phyloP scores from a whole-genome alignment of 257 asterid genomes.

The Solanum verrucosum region DNA sequence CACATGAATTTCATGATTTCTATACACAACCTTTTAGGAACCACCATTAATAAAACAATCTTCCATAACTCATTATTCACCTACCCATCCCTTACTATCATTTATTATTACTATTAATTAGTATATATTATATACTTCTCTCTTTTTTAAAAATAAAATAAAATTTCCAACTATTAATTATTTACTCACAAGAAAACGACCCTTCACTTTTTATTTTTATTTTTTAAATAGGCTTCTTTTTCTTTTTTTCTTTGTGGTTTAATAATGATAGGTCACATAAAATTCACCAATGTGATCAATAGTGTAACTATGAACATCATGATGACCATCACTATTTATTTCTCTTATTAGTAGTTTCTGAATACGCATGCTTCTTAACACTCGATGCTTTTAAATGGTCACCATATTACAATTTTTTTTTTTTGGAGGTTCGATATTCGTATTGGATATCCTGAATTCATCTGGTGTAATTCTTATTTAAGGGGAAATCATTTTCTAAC shows the following conservation, averaged over 20 bases:
- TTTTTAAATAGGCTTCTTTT: not conserved
- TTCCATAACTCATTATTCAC: slow-evolving; percentile 2
- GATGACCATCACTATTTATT: not conserved
- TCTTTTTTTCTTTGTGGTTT: not conserved
- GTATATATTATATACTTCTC: too few relatives aligned
- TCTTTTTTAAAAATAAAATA: not conserved
- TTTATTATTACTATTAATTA: not conserved
- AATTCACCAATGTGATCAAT: not conserved
- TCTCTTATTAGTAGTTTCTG: slow-evolving; percentile 11
- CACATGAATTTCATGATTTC: not conserved
- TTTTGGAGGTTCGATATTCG: rapidly evolving
- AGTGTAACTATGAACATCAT: slow-evolving; percentile 5
- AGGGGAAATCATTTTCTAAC: not conserved
- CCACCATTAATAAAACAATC: slow-evolving; percentile 2
- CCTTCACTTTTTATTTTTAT: not conserved
- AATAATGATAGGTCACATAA: not conserved
- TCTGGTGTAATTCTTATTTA: too few relatives aligned
- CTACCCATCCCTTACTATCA: slow-evolving; percentile 16
- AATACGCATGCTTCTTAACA: slow-evolving; percentile 23
- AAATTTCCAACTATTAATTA: slow-evolving; percentile 20
- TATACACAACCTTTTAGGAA: slow-evolving; percentile 4
- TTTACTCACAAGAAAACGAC: slow-evolving; percentile 14
- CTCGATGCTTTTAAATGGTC: not conserved
- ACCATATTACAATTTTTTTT: not conserved
- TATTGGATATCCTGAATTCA: not conserved